These are phyloP conservation scores for Neurospora sp. DNA, from an alignment of 495 filamentous ascomycete genomes.

Conservation along the genomic window DNA sequence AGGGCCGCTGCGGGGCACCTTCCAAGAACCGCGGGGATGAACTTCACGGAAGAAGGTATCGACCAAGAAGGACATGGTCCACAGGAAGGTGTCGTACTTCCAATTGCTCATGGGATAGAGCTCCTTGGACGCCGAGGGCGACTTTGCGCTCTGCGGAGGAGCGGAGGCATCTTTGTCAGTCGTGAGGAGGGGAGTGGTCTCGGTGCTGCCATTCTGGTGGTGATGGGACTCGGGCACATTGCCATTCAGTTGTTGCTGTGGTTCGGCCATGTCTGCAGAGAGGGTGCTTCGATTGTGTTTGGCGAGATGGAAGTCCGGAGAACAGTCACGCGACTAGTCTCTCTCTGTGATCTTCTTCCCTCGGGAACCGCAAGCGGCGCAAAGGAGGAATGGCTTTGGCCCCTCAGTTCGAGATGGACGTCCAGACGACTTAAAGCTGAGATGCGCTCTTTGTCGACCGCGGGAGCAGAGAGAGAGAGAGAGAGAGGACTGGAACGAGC, in stretches of 20 bases:
- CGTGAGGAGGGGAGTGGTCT: neutral
- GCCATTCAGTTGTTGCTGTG: neutral
- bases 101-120: constrained; percentile 58
- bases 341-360: neutral
- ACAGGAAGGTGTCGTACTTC: constrained; percentile 76
- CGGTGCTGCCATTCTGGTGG: neutral
- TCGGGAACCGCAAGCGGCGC: neutral
- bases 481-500: neutral
- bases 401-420: neutral
- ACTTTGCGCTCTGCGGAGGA: constrained; percentile 14
- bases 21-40: constrained; percentile 88
- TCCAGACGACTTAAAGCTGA: neutral
- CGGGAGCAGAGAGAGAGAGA: neutral
- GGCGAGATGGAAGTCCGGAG: neutral
- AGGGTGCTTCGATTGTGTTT: neutral
- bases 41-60: constrained; percentile 98
- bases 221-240: neutral
- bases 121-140: constrained; percentile 36
- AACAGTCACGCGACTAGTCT: neutral
- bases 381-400: neutral
- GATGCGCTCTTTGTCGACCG: neutral
- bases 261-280: neutral
- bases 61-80: constrained; percentile 71
- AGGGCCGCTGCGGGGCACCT: constrained; percentile 75
- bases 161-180: constrained; percentile 9